Conservation (phyloP, 305 asterid species). For the Lippia alba region DNA sequence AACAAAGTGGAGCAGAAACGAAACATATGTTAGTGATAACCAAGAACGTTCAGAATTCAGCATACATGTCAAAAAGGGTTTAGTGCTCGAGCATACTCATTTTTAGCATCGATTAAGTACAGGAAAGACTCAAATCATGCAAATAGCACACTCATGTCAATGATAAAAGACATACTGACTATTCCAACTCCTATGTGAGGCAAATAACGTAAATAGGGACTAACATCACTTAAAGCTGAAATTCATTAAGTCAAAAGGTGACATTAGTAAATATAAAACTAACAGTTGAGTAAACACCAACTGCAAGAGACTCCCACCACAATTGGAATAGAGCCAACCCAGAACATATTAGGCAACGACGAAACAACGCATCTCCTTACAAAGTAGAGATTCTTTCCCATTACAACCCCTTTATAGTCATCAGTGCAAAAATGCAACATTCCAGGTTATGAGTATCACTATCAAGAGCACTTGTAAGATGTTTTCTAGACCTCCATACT, state of each 20-base stretch:
- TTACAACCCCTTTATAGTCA: neutral
- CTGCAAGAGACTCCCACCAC: neutral
- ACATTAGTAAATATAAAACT: neutral
- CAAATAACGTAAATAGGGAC: neutral
- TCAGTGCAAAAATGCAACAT: neutral
- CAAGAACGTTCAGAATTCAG: conserved; percentile 12
- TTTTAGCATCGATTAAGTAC: neutral
- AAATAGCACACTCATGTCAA: conserved; percentile 11
- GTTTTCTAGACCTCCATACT: neutral
- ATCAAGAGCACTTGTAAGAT: conserved; percentile 7
- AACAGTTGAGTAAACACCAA: conserved; percentile 12
- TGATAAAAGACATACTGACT: neutral
- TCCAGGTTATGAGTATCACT: neutral
- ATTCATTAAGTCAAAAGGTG: conserved; percentile 1
- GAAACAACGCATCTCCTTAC: neutral
- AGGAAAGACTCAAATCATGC: conserved; percentile 8
- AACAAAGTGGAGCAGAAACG: conserved; percentile 14
- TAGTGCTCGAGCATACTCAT: conserved; percentile 5
- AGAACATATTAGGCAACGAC: neutral
- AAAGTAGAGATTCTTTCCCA: neutral
- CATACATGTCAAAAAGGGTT: neutral
- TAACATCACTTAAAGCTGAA: neutral
- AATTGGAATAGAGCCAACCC: neutral
- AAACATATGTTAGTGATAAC: neutral
- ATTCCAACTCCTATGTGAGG: neutral